Evolutionary conservation across 345 rosid genomes (phyloP), one percentile per base, ranked within the genome.

Genomic region (Odontarrhena argentea): DNA sequence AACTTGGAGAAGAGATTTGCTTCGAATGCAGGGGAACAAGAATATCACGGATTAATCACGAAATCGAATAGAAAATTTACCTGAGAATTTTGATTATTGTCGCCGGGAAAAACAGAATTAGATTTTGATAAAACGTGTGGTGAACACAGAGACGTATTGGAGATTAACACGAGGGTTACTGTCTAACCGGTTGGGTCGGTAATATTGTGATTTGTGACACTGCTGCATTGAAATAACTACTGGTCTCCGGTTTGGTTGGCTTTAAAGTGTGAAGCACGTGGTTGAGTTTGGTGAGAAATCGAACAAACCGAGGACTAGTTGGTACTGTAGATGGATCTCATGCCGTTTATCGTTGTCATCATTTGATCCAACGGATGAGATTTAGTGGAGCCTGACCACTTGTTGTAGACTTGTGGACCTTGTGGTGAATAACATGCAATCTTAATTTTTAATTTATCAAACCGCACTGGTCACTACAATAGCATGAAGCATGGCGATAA

Each of bases 91-190:
- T 53, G 12, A 8, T 65, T 42, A 8, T 43, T 28, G 15, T 34
- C 60, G 60, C 71, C 71, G 60, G 76, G 0, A 49, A 52, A 22
- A 38, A 1, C 41, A 52, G n/a, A 38, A 11, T 18, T 7, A 7
- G 49, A 26, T 37, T 71, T 8, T 8, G 75, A 63, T 15, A 38
- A 63, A 71, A 65, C 71, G 70, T 58, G 76, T 72, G 76, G 76
- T 43, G 25, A 65, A 50, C 76, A 72, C 76, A 72, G 66, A 72
- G 3, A 28, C 5, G 46, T 18, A 12, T 44, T 26, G 1, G 59
- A 71, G 45, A 37, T 47, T 71, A 2, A 12, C n/a, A 48, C 7
- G 38, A 63, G 50, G 8, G 24, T 49, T 34, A 72, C 76, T 55
- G 71, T 52, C 15, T 49, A 24, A 72, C 76, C 61, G 71, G 65